A percentile compares a stretch with the other conserved stretches of the same genome.
phyloP scores from a whole-genome alignment of 768 basidiomycete species.

The Nidula microcarpa region DNA sequence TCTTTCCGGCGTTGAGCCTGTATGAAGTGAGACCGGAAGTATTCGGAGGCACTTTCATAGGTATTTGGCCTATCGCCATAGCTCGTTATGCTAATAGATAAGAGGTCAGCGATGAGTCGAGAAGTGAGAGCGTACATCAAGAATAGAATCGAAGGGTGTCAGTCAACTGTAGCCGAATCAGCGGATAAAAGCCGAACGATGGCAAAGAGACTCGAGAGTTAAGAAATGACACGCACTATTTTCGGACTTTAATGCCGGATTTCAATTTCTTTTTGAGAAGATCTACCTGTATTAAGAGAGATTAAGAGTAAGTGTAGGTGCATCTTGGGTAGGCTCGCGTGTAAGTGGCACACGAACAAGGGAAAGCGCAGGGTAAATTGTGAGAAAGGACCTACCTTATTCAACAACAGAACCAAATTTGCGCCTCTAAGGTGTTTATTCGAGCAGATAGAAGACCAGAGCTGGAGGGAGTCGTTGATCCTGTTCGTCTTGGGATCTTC shows the following conservation, averaged over 20 bases:
- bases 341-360: background rate
- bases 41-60: constrained; percentile 67
- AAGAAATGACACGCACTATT: constrained; percentile 56
- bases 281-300: constrained; percentile 49
- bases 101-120: background rate
- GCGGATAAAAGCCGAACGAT: background rate
- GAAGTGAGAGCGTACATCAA: background rate
- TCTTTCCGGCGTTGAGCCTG: constrained; percentile 72
- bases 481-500: constrained; percentile 79
- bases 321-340: background rate
- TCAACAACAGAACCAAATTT: constrained; percentile 72
- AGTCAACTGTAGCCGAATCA: background rate
- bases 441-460: constrained; percentile 72
- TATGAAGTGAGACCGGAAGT: constrained; percentile 83
- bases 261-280: constrained; percentile 70
- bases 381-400: constrained; percentile 51
- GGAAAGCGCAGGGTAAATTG: background rate
- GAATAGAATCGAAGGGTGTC: background rate
- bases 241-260: constrained; percentile 62
- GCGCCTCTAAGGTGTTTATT: constrained; percentile 72
- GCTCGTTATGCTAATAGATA: constrained; percentile 60
- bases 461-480: constrained; percentile 77
- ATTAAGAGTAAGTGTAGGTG: background rate
- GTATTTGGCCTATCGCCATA: constrained; percentile 72
- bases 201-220: constrained; percentile 2